These are phyloP conservation scores for Mycena pura DNA, from an alignment of 768 basidiomycete species.

Conservation along the genomic window DNA sequence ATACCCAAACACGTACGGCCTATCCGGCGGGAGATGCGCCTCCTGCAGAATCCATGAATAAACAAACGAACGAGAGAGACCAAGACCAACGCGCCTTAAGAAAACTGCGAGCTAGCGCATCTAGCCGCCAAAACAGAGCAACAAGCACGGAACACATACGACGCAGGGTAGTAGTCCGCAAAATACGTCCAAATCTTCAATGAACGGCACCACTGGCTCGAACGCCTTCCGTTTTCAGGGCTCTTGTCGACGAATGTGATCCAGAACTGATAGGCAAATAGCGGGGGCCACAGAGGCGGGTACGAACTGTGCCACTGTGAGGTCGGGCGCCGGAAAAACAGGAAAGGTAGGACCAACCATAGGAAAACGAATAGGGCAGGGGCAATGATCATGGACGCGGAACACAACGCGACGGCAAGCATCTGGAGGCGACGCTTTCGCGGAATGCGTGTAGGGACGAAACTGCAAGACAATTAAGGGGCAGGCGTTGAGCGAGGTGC, in stretches of 20 bases:
- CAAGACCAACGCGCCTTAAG: conserved; percentile 49
- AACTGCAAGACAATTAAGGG: conserved; percentile 55
- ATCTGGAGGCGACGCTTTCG: conserved; percentile 88
- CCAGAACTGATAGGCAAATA: conserved; percentile 84
- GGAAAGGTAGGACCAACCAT: conserved; percentile 61
- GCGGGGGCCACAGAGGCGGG: conserved; percentile 86
- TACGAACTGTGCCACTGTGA: conserved; percentile 65
- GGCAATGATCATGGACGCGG: conserved; percentile 77
- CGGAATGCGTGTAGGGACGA: conserved; percentile 88
- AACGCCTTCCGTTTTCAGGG: conserved; percentile 74
- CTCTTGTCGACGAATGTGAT: conserved; percentile 74
- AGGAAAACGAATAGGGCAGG: conserved; percentile 76
- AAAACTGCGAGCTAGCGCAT: conserved; percentile 44
- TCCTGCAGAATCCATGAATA: conserved; percentile 56
- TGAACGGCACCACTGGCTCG: conserved; percentile 77
- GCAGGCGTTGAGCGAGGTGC: background rate
- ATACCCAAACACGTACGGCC: conserved; percentile 97
- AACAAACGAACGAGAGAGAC: background rate
- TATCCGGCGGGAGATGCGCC: conserved; percentile 87
- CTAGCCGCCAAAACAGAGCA: background rate
- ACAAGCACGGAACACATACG: conserved; percentile 74
- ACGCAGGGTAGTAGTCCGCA: conserved; percentile 89
- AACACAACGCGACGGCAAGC: conserved; percentile 87
- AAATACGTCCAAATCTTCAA: conserved; percentile 85
- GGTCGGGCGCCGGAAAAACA: background rate